These are phyloP conservation scores for Dactylellina leptospora DNA, from an alignment of 2,329 filamentous ascomycete species.

Conservation along the genomic window DNA sequence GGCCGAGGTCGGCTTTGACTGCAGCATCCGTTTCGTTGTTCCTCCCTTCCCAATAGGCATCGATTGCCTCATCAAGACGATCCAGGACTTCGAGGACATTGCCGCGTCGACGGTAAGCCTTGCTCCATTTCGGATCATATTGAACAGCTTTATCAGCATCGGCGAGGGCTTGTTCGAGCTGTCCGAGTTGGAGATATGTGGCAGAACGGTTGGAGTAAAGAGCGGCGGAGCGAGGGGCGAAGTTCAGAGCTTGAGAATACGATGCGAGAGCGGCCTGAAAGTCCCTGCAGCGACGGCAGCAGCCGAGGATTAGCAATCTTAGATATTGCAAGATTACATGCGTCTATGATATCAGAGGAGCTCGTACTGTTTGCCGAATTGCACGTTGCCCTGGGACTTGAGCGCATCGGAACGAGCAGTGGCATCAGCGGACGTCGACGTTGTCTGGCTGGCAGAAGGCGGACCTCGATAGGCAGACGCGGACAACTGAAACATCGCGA, in stretches of 20 bases:
- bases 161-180: constrained; percentile 54
- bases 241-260: constrained; percentile 55
- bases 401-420: constrained; percentile 54
- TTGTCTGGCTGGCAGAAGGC: constrained; percentile 26
- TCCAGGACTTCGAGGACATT: constrained; percentile 56
- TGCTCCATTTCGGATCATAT: constrained; percentile 56
- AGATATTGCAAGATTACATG: background rate
- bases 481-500: constrained; percentile 42
- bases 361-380: constrained; percentile 55
- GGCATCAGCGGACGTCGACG: constrained; percentile 43
- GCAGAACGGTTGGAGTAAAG: constrained; percentile 57
- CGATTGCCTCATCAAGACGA: constrained; percentile 53
- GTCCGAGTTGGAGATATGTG: constrained; percentile 54
- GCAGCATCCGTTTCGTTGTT: constrained; percentile 50
- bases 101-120: constrained; percentile 55
- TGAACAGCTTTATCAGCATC: constrained; percentile 56
- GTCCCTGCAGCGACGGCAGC: constrained; percentile 46
- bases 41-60: constrained; percentile 54
- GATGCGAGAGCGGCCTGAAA: constrained; percentile 54
- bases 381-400: constrained; percentile 55
- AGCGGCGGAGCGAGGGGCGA: constrained; percentile 53
- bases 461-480: constrained; percentile 21
- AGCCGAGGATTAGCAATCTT: constrained; percentile 8
- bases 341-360: background rate
- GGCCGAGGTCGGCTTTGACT: constrained; percentile 41